Conservation (phyloP, 768 basidiomycete species). For the Guyanaporus albipodus region DNA sequence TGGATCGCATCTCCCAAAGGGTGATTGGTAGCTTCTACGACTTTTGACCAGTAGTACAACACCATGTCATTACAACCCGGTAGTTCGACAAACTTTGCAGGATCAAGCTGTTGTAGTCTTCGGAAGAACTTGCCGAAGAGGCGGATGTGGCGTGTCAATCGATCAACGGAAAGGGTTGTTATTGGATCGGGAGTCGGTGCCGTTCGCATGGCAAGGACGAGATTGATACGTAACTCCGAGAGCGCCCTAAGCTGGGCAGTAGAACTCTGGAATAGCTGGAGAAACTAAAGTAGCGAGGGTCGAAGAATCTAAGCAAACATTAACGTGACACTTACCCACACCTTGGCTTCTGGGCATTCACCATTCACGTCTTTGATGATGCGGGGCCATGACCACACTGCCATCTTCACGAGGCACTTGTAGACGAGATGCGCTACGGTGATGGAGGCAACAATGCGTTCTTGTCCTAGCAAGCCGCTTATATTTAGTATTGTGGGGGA, state of each 20-base stretch:
- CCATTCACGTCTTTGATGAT: constrained; percentile 41
- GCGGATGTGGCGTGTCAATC: constrained; percentile 64
- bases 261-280: constrained; percentile 58
- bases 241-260: constrained; percentile 52
- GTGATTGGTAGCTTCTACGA: constrained; percentile 60
- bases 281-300: constrained; percentile 41
- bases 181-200: constrained; percentile 34
- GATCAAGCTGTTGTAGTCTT: constrained; percentile 60
- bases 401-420: constrained; percentile 71
- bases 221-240: constrained; percentile 51
- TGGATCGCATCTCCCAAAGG: constrained; percentile 49
- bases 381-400: constrained; percentile 66
- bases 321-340: constrained; percentile 46
- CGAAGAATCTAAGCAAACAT: neutral
- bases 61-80: constrained; percentile 64
- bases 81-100: constrained; percentile 56
- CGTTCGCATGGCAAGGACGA: constrained; percentile 43
- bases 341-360: constrained; percentile 41
- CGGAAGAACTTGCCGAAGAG: constrained; percentile 80
- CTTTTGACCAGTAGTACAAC: constrained; percentile 78
- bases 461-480: constrained; percentile 31
- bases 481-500: constrained; percentile 34
- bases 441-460: constrained; percentile 44
- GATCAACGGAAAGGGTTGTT: constrained; percentile 45
- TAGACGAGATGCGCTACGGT: constrained; percentile 64